phyloP scores from a whole-genome alignment of 2,329 filamentous ascomycete species.

The Penicillium sp. region DNA sequence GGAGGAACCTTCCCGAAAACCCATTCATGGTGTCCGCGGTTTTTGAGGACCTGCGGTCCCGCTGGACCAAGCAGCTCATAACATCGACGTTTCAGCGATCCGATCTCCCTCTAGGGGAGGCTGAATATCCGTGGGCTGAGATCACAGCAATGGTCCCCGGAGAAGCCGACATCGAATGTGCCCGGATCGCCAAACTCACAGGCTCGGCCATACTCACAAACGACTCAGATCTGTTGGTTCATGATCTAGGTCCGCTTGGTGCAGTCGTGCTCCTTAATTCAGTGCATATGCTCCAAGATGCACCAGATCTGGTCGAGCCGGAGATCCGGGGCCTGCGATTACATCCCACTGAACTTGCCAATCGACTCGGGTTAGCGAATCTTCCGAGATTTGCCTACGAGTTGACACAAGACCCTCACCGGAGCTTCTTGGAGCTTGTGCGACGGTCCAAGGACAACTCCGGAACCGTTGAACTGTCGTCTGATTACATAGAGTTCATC shows the following conservation, averaged over 20 bases:
- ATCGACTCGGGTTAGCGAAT: slow-evolving; percentile 32
- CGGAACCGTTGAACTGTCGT: slow-evolving; percentile 9
- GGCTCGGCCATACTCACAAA: slow-evolving; percentile 67
- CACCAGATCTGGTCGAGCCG: slow-evolving; percentile 9
- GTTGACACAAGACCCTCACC: slow-evolving; percentile 31
- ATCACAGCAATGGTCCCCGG: slow-evolving; percentile 66
- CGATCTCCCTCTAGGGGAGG: slow-evolving; percentile 14
- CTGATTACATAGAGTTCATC: slow-evolving; percentile 31
- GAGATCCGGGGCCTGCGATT: slow-evolving; percentile 36
- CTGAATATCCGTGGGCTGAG: slow-evolving; percentile 33
- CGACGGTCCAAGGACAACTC: slow-evolving; percentile 29
- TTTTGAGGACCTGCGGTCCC: slow-evolving; percentile 64
- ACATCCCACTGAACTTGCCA: slow-evolving; percentile 36
- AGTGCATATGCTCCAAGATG: slow-evolving; percentile 43
- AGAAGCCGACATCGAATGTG: slow-evolving; percentile 83
- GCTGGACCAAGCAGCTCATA: slow-evolving; percentile 34
- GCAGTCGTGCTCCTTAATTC: slow-evolving; percentile 68
- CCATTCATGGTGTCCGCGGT: slow-evolving; percentile 76
- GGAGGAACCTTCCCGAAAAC: slow-evolving; percentile 49
- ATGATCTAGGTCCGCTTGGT: slow-evolving; percentile 63
- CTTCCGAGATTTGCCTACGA: slow-evolving; percentile 43
- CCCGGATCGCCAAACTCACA: slow-evolving; percentile 56
- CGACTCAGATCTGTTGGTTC: slow-evolving; percentile 83
- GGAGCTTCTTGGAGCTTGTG: slow-evolving; percentile 31
- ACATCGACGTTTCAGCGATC: slow-evolving; percentile 8